Base-by-base conservation (phyloP, 208 protist species). In the Wallacemonas rigidus region DNA sequence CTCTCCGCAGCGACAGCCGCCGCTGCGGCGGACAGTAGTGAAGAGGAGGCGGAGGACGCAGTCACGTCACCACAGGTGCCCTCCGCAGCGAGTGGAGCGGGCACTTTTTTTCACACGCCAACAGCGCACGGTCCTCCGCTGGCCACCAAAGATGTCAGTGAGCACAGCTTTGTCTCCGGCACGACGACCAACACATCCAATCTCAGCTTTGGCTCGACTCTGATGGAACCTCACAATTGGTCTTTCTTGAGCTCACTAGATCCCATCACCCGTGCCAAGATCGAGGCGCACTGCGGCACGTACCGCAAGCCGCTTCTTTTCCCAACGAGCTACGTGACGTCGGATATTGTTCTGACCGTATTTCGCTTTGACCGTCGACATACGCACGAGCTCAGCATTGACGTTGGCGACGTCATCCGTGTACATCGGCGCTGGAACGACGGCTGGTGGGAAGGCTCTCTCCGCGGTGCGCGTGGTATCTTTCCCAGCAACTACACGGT, bases 401-500 rank as follows among this genome's bases (percentile, higher is more conserved):
- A 69, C 11, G 65, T 58, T 9, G 89, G 89, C 35, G 88, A 92
- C 58, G 81, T 92, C 14, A 74, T 95, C 69, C 77, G 82, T 35
- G 81, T 94, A 60, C 87, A 93, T 56, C 88, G 88, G 8, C 80
- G 81, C 26, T 95, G 91, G 91, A 95, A 95, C 54, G 91, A 95
- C 44, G 91, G 91, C 54, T 95, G 91, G 91, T 95, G 89, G 91
- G 91, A 95, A 65, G 91, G 91, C 38, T 83, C 84, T 7, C 60
- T 90, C 62, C 72, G 76, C 39, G 77, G 75, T 11, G 74, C 75
- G 35, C 85, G 85, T n/a, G 91, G 91, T 44, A 90, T 94, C 65
- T 95, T 95, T 53, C 91, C 91, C 35, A 93, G 88, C 76, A 94
- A 93, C 76, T 92, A 92, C 74, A 94, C 88, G n/a, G 53, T 88